A percentile compares a stretch with the other conserved stretches of the same genome.
These are phyloP conservation scores for Aspergillus terreus DNA, from an alignment of 2,329 filamentous ascomycete genomes.

Conservation along the genomic window DNA sequence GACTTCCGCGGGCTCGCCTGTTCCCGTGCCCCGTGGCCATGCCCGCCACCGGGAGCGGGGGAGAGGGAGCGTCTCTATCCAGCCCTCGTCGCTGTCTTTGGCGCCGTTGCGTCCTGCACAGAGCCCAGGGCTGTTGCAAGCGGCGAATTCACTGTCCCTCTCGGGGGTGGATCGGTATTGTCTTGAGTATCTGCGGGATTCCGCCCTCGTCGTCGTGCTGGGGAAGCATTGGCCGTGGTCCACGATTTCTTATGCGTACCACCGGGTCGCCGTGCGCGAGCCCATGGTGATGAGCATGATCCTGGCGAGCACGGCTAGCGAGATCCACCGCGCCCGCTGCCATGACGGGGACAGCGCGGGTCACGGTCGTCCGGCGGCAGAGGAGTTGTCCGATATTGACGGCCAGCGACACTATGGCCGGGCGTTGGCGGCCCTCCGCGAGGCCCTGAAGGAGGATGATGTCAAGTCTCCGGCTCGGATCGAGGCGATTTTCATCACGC, in stretches of 20 bases:
- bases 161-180: conserved; percentile 22
- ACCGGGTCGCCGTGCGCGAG: conserved; percentile 21
- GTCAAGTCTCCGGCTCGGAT: conserved; percentile 19
- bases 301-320: conserved; percentile 21
- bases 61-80: neutral
- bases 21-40: neutral
- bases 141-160: conserved; percentile 20
- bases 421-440: conserved; percentile 21
- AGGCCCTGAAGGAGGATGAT: conserved; percentile 21
- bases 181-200: conserved; percentile 20
- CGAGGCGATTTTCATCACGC: conserved; percentile 25
- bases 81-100: neutral
- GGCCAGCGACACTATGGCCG: conserved; percentile 22
- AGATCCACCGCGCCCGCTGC: conserved; percentile 18
- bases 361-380: neutral
- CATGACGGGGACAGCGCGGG: conserved; percentile 12
- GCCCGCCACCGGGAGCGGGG: too few species aligned
- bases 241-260: conserved; percentile 23
- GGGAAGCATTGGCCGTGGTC: conserved; percentile 29
- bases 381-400: conserved; percentile 15
- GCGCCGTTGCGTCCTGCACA: conserved; percentile 8
- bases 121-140: conserved; percentile 12
- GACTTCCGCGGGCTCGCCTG: neutral
- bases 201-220: conserved; percentile 22
- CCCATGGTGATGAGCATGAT: conserved; percentile 30